Conservation (phyloP, 2,329 filamentous ascomycete species). For the Lachnellula hyalina region DNA sequence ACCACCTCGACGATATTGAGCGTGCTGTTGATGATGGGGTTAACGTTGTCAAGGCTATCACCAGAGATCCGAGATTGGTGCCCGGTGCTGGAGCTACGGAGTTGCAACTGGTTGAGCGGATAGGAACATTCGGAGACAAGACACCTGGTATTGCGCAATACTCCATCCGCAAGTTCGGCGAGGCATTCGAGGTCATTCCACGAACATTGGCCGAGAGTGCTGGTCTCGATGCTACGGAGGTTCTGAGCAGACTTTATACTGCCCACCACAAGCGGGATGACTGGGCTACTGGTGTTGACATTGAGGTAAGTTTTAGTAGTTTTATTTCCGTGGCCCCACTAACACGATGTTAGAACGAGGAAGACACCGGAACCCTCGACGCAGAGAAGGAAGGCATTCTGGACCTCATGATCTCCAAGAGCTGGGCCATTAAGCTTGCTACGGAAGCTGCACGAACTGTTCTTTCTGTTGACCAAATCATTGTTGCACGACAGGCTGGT, state of each 20-base stretch:
- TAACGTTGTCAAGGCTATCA: constrained; percentile 98
- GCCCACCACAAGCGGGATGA: constrained; percentile 84
- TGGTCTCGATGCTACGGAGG: constrained; percentile 94
- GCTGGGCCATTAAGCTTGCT: constrained; percentile 94
- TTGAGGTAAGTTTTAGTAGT: constrained; percentile 55
- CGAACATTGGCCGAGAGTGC: constrained; percentile 91
- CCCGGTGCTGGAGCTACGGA: constrained; percentile 93
- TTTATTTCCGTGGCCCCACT: constrained; percentile 2
- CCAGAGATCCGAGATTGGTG: constrained; percentile 83
- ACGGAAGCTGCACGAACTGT: constrained; percentile 93
- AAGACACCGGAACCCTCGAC: constrained; percentile 76
- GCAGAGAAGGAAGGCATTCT: constrained; percentile 84
- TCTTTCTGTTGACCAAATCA: constrained; percentile 96
- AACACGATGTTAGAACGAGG: constrained; percentile 53
- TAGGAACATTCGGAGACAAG: constrained; percentile 85
- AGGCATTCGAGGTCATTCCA: constrained; percentile 96
- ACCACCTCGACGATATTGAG: constrained; percentile 95
- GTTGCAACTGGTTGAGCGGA: constrained; percentile 86
- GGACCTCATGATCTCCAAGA: constrained; percentile 86
- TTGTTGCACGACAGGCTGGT: constrained; percentile 93
- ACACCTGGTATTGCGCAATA: constrained; percentile 92
- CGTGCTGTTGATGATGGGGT: constrained; percentile 96
- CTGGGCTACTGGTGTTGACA: constrained; percentile 90
- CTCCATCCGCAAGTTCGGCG: constrained; percentile 93
- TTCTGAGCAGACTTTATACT: constrained; percentile 85